These are phyloP conservation scores for Themeda triandra DNA, from an alignment of 176 grass and related monocot species.

Conservation along the genomic window DNA sequence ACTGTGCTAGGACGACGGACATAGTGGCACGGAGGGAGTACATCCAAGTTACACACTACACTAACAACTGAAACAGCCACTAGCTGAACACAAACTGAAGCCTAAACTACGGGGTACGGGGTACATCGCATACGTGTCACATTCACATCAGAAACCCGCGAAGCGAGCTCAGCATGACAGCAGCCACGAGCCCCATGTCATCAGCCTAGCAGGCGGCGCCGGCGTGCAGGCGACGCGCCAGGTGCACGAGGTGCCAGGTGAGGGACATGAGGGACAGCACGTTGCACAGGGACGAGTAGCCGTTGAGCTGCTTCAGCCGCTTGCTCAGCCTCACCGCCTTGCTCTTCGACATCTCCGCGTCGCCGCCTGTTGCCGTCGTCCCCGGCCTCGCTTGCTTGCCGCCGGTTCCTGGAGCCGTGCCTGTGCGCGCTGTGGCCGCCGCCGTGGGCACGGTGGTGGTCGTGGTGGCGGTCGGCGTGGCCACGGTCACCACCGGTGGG, in stretches of 20 bases:
- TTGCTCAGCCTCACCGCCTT: constrained; percentile 39
- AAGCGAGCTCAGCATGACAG: neutral
- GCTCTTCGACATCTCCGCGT: constrained; percentile 40
- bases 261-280: constrained; percentile 63
- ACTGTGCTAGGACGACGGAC: no score
- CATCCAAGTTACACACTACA: neutral
- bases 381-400: neutral
- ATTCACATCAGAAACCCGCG: neutral
- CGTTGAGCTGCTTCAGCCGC: constrained; percentile 64
- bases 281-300: constrained; percentile 77
- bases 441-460: neutral
- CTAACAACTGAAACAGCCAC: neutral
- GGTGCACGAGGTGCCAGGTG: constrained; percentile 85
- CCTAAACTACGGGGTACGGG: neutral
- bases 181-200: neutral
- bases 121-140: neutral
- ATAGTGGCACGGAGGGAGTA: no score
- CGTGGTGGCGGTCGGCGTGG: neutral
- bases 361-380: neutral
- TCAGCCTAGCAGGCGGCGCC: constrained; percentile 29
- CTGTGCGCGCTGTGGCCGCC: neutral
- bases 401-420: no score
- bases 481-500: neutral
- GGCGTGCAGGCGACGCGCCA: constrained; percentile 44
- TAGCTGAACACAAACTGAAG: neutral